A percentile compares a stretch with the other conserved stretches of the same genome.
Conservation (phyloP, 2,329 filamentous ascomycete species). For the Cladosporium sp. region DNA sequence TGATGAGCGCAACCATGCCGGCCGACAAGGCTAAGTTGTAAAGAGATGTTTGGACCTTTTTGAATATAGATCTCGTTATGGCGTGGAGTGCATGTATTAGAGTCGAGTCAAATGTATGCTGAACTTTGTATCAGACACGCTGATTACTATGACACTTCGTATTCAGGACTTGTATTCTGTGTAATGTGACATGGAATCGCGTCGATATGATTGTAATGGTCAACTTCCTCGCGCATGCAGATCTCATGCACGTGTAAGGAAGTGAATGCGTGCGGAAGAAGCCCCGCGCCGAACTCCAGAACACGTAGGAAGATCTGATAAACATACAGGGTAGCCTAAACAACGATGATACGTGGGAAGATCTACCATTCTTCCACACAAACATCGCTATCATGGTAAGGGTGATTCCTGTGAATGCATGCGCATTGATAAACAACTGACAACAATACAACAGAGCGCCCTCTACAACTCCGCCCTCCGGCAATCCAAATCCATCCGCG, state of each 20-base stretch:
- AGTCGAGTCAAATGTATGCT: no score
- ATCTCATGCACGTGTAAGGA: no score
- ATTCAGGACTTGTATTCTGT: no score
- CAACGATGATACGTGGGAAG: constrained; percentile 5
- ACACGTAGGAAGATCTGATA: constrained; percentile 3
- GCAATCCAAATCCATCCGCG: constrained; percentile 74
- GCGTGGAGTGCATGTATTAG: no score
- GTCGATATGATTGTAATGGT: no score
- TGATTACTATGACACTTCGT: no score
- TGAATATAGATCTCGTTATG: no score
- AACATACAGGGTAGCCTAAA: background rate
- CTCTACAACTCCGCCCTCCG: constrained; percentile 82
- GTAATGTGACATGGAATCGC: no score
- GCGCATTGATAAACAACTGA: background rate
- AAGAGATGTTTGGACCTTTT: no score
- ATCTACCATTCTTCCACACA: background rate
- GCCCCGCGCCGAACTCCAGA: background rate
- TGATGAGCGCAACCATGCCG: constrained; percentile 70
- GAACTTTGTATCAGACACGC: no score
- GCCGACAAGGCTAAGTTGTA: constrained; percentile 87
- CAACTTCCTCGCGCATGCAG: no score
- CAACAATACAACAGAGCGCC: constrained; percentile 53
- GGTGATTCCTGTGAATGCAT: background rate
- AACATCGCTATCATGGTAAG: constrained; percentile 4
- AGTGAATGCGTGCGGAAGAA: constrained; percentile 7